Evolutionary conservation across 1,284 basidiomycete genomes (phyloP), one percentile per base, ranked within the genome.

Genomic region (Blastosporella zonata): DNA sequence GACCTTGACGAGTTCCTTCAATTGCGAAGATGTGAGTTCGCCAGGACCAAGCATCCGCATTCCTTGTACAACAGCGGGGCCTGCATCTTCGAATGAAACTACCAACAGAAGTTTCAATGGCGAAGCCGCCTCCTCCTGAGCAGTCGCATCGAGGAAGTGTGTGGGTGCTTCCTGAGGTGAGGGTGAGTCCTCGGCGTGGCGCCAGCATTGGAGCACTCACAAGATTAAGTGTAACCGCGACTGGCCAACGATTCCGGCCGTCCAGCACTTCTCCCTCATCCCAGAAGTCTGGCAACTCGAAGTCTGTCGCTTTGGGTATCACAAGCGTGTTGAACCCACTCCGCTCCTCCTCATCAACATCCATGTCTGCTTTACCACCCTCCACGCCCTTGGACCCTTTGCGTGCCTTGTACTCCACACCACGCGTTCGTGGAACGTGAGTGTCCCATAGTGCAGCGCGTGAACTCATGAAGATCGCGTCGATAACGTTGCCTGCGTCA

Each of bases 221-320:
- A 23, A 90, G 54, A 55, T 91, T 90, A 48, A 91, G 61, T 0
- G 89, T 90, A 23, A 91, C 69, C 54, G 80, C 81, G 9, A 92
- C 71, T 2, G 90, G 90, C 82, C 90, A 87, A 9, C 60, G 54
- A 3, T 84, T 78, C 45, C 78, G 67, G 2, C 78, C 80, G 40
- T 69, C 72, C 35, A 92, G 62, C 4, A 70, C 65, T 48, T 83
- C 83, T 0, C 90, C 90, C 58, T 90, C 88, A 55, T 90, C 89
- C 87, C 87, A 90, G 55, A 84, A 88, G 65, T 92, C 89, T 12
- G 80, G 75, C 17, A 92, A 71, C 66, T 93, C 90, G 59, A 92
- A 92, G 62, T 93, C 90, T 2, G 77, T 76, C 3, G 82, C 83
- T 7, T 64, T 66, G 23, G 59, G 59, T 27, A 74, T 64, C 10